Conservation (phyloP, 495 filamentous ascomycete genomes). For the Tuber calosporum region DNA sequence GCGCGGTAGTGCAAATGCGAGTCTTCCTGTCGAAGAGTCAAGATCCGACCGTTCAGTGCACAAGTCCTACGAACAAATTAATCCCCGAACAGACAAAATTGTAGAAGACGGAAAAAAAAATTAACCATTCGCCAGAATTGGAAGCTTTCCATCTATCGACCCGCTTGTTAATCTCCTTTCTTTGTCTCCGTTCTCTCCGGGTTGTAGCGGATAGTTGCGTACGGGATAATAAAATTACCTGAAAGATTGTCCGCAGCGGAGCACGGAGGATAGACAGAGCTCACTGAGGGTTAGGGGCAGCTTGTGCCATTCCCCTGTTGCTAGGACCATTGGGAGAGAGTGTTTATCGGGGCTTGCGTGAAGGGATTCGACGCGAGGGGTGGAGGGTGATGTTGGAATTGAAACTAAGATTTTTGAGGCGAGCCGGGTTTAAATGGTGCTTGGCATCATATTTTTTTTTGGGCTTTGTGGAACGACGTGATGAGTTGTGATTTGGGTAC, state of each 20-base stretch:
- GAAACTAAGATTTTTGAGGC: not conserved
- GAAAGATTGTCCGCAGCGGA: conserved; percentile 42
- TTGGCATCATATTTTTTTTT: not conserved
- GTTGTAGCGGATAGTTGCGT: not conserved
- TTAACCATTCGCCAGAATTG: conserved; percentile 68
- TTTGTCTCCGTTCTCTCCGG: not conserved
- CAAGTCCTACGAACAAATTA: conserved; percentile 54
- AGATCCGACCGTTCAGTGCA: conserved; percentile 71
- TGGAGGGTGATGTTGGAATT: not conserved
- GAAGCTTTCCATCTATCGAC: conserved; percentile 68
- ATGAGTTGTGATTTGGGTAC: not conserved
- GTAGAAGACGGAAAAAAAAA: conserved; percentile 5
- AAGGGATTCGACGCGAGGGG: not conserved
- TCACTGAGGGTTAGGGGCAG: conserved; percentile 32
- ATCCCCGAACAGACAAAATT: not conserved
- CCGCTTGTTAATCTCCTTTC: not conserved
- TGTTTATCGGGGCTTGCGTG: not conserved
- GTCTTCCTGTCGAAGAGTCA: conserved; percentile 77
- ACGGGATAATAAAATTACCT: conserved; percentile 23
- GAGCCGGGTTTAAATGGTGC: not conserved
- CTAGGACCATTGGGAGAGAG: not conserved
- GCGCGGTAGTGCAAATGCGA: conserved; percentile 72
- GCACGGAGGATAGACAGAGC: conserved; percentile 36
- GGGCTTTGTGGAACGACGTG: not conserved
- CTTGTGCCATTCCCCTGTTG: conserved; percentile 30